phyloP scores from a whole-genome alignment of 108 stramenopile species.

The Skeletonema costatum region DNA sequence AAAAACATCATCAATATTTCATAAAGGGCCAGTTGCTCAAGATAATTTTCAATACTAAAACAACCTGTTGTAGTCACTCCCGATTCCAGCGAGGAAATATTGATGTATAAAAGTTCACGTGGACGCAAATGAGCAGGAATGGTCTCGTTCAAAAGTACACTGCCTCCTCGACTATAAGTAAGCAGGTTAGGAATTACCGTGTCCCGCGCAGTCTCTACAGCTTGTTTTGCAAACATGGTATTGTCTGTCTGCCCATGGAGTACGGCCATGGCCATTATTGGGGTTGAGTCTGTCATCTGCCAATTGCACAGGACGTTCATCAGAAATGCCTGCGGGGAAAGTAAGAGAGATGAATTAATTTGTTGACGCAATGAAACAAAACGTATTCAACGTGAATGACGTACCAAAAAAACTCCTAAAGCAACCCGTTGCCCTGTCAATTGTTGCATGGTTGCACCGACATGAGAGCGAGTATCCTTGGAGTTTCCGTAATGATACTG shows the following conservation, averaged over 20 bases:
- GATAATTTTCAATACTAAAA: constrained; percentile 42
- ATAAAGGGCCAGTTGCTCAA: constrained; percentile 29
- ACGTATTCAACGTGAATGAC: not conserved
- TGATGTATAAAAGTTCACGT: constrained; percentile 61
- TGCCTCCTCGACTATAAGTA: constrained; percentile 19
- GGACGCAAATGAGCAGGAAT: constrained; percentile 49
- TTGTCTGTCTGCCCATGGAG: constrained; percentile 37
- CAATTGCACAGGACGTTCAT: constrained; percentile 52
- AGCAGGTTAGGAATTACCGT: constrained; percentile 62
- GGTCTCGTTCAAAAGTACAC: constrained; percentile 18
- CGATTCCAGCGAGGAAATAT: constrained; percentile 17
- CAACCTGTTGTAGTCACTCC: constrained; percentile 42
- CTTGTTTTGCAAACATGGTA: constrained; percentile 29
- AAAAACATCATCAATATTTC: constrained; percentile 63
- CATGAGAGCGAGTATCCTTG: constrained; percentile 34
- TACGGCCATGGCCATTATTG: constrained; percentile 16
- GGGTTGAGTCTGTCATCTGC: not conserved
- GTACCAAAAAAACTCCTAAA: constrained; percentile 57
- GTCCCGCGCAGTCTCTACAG: constrained; percentile 59
- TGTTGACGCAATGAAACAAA: not conserved
- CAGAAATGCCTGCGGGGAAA: constrained; percentile 25
- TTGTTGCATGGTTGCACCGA: constrained; percentile 74
- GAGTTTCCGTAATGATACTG: not conserved
- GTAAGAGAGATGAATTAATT: not conserved
- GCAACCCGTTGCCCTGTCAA: constrained; percentile 80